Percentiles rank a stretch among this genome's conserved stretches.
Conservation (phyloP, 116 monocot genomes). For the Cymodocea nodosa region DNA sequence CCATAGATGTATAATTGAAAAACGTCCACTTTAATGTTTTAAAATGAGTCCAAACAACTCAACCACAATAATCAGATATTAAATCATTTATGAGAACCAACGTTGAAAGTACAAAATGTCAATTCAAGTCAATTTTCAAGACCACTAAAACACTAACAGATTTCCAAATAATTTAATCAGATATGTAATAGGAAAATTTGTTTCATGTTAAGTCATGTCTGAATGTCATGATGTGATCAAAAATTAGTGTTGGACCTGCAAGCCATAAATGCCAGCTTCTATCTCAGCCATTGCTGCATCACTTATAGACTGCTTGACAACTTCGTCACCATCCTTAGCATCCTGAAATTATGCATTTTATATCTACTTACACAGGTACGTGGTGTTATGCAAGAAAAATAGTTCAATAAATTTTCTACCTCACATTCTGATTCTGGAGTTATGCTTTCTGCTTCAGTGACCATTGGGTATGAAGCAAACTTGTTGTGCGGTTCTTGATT, state of each 20-base stretch:
- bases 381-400: background rate
- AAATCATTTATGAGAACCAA: too few species aligned
- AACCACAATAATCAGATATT: too few species aligned
- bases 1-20: too few species aligned
- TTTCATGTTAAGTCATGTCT: background rate
- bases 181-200: background rate
- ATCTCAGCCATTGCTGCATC: conserved; percentile 73
- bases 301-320: conserved; percentile 34
- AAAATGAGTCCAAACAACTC: too few species aligned
- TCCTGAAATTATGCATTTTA: conserved; percentile 21
- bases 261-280: conserved; percentile 84
- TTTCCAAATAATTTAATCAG: too few species aligned
- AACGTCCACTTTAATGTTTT: too few species aligned
- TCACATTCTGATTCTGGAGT: conserved; percentile 27
- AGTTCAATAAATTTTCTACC: conserved; percentile 16
- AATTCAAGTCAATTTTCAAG: too few species aligned
- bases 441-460: conserved; percentile 13
- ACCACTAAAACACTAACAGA: too few species aligned
- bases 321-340: conserved; percentile 24
- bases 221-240: too few species aligned
- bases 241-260: conserved; percentile 47
- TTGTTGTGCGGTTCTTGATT: conserved; percentile 17
- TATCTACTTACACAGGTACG: background rate
- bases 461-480: conserved; percentile 9
- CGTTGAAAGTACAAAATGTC: too few species aligned